These are phyloP conservation scores for Rosa hybrid DNA, from an alignment of 331 rosid species.

Conservation along the genomic window DNA sequence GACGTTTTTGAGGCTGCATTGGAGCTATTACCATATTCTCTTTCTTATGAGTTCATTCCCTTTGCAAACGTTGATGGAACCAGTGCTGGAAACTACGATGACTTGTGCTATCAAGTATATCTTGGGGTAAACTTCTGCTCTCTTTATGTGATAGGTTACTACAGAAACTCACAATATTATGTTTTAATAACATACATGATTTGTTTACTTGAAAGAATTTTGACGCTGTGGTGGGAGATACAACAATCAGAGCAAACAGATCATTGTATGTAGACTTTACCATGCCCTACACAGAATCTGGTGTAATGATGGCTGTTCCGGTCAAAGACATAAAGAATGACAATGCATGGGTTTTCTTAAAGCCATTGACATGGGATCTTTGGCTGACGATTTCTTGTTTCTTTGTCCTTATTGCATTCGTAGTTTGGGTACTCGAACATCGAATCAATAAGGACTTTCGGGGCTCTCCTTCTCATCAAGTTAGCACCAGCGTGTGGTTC, in stretches of 20 bases:
- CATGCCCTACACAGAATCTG: conserved; percentile 37
- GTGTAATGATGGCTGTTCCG: conserved; percentile 43
- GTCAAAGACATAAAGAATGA: conserved; percentile 15
- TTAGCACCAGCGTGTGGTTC: too few species aligned
- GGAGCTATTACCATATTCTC: conserved; percentile 15
- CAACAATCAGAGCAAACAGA: conserved; percentile 34
- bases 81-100: background rate
- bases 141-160: background rate
- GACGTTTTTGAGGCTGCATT: conserved; percentile 26
- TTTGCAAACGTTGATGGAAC: too few species aligned
- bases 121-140: conserved; percentile 24
- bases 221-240: conserved; percentile 45
- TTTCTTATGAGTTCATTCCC: conserved; percentile 22
- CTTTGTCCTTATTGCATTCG: too few species aligned
- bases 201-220: conserved; percentile 12
- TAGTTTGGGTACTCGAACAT: too few species aligned
- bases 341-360: conserved; percentile 48
- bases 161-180: too few species aligned
- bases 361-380: conserved; percentile 35
- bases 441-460: too few species aligned
- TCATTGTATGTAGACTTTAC: conserved; percentile 37
- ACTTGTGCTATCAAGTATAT: conserved; percentile 24
- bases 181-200: too few species aligned
- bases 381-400: conserved; percentile 8
- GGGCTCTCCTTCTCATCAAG: too few species aligned